Conservation (phyloP, 1,284 basidiomycete species). For the Ustilago hordei region DNA sequence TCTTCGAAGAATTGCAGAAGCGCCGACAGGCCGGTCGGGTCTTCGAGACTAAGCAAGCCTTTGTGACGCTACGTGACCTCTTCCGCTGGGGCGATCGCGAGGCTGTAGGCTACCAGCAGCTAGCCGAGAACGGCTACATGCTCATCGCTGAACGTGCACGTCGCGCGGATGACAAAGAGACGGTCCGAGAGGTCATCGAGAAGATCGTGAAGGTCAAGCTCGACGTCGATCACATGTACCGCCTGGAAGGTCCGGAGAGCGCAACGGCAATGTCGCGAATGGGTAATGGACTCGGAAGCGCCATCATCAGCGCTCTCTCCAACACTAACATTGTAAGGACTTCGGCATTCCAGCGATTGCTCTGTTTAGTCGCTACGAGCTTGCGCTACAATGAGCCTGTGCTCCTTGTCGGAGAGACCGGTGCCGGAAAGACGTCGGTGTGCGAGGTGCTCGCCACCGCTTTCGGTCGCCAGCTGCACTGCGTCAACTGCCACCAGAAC, state of each 20-base stretch:
- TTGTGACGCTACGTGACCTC: constrained; percentile 94
- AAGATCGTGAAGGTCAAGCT: constrained; percentile 88
- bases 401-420: constrained; percentile 97
- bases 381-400: constrained; percentile 93
- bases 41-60: constrained; percentile 97
- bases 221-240: constrained; percentile 74
- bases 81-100: constrained; percentile 96
- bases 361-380: constrained; percentile 84
- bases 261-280: constrained; percentile 51
- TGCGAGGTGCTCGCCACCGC: constrained; percentile 88
- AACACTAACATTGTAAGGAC: constrained; percentile 83
- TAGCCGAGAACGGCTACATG: constrained; percentile 98
- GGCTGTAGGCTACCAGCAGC: constrained; percentile 84
- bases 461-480: constrained; percentile 76
- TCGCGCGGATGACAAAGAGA: constrained; percentile 83
- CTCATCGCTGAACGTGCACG: constrained; percentile 91
- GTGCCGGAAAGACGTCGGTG: constrained; percentile 96
- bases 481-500: constrained; percentile 96
- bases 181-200: constrained; percentile 94
- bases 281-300: constrained; percentile 36
- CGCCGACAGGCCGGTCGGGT: constrained; percentile 89
- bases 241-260: constrained; percentile 71
- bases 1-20: constrained; percentile 93
- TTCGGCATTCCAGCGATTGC: constrained; percentile 88
- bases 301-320: constrained; percentile 70